Conservation (phyloP, 2,329 filamentous ascomycete genomes). For the Colletotrichum liriopes region DNA sequence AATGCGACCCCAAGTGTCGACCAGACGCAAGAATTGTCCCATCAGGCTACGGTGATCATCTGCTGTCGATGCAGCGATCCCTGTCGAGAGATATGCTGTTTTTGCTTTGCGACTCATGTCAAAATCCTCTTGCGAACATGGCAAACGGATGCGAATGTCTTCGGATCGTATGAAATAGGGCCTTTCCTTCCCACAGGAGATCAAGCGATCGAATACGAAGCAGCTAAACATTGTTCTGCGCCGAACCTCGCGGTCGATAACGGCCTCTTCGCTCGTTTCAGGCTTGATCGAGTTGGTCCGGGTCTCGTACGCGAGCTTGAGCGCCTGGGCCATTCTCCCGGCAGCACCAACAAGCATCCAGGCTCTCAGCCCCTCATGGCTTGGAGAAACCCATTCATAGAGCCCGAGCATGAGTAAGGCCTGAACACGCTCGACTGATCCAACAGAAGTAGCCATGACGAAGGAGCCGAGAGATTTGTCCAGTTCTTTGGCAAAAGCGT, state of each 20-base stretch:
- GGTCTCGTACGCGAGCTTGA: constrained; percentile 73
- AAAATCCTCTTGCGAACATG: constrained; percentile 77
- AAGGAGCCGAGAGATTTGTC: constrained; percentile 64
- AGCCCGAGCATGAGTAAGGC: constrained; percentile 79
- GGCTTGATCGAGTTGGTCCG: constrained; percentile 47
- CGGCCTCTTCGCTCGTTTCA: constrained; percentile 43
- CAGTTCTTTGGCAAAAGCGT: constrained; percentile 75
- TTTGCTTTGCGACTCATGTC: constrained; percentile 71
- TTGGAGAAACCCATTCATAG: constrained; percentile 79
- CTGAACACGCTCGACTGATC: constrained; percentile 76
- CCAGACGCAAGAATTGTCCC: constrained; percentile 70
- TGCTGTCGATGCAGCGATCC: constrained; percentile 53
- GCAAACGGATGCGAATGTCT: constrained; percentile 75
- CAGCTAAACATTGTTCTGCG: constrained; percentile 83
- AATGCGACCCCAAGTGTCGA: constrained; percentile 72
- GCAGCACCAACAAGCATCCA: constrained; percentile 78
- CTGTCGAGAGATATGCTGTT: constrained; percentile 55
- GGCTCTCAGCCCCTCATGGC: constrained; percentile 69
- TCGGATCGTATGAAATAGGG: constrained; percentile 71
- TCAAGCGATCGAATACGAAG: constrained; percentile 79
- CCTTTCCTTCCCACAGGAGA: constrained; percentile 77
- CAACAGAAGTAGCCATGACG: constrained; percentile 62
- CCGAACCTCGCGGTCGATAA: constrained; percentile 68
- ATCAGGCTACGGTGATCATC: constrained; percentile 62
- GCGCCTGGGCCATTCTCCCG: constrained; percentile 73